A percentile compares a stretch with the other conserved stretches of the same genome.
Evolutionary conservation across 2,329 filamentous ascomycete genomes (phyloP).

Genomic region (Hypoxylon sp.): DNA sequence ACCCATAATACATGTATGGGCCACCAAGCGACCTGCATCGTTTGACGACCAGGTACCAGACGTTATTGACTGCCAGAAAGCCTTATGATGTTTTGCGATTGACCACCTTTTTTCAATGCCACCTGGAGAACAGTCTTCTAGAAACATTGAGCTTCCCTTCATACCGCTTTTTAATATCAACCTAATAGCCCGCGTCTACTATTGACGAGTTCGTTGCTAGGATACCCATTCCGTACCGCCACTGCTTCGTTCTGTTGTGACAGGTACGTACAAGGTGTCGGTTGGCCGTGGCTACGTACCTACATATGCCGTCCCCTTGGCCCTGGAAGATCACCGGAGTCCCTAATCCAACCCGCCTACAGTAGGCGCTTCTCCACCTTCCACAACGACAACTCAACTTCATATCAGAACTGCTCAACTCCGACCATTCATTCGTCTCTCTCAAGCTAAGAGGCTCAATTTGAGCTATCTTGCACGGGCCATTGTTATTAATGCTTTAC

Average conservation of each 20-base stretch:
- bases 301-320: slow-evolving; percentile 34
- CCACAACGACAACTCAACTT: slow-evolving; percentile 50
- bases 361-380: slow-evolving; percentile 49
- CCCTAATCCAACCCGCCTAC: slow-evolving; percentile 39
- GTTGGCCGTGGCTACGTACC: slow-evolving; percentile 11
- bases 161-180: not conserved
- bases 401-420: slow-evolving; percentile 34
- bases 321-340: slow-evolving; percentile 45
- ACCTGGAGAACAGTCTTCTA: slow-evolving; percentile 1
- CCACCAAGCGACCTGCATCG: slow-evolving; percentile 18
- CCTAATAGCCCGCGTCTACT: not conserved
- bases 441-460: slow-evolving; percentile 40
- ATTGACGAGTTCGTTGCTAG: slow-evolving; percentile 15
- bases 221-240: slow-evolving; percentile 21
- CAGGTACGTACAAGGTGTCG: not conserved
- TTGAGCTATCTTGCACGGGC: slow-evolving; percentile 36
- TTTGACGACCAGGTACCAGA: slow-evolving; percentile 9
- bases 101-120: slow-evolving; percentile 8
- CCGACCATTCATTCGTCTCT: slow-evolving; percentile 22
- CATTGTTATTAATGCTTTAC: slow-evolving; percentile 31
- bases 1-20: not conserved
- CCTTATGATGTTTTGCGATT: slow-evolving; percentile 3
- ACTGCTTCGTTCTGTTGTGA: slow-evolving; percentile 13
- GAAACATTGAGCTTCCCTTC: slow-evolving; percentile 1
- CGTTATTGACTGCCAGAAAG: slow-evolving; percentile 5